Base-by-base conservation (phyloP, 305 asterid species). In the Fraxinus sp. region DNA sequence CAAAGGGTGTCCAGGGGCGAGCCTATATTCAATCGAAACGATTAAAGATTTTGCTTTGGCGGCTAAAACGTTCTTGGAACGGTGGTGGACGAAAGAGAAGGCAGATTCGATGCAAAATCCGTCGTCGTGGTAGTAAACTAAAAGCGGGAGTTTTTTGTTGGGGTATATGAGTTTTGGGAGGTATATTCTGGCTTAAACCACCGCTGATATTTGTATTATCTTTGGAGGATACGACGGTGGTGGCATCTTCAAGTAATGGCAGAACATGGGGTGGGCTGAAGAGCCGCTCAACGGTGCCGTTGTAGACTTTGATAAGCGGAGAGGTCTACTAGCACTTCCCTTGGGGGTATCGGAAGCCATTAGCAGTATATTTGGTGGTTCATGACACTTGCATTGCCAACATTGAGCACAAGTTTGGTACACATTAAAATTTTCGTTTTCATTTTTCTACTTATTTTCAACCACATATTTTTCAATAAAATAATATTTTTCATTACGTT, bases 41-140 rank as follows among this genome's bases (percentile, higher is more conserved):
- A 85, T 57, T 10, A 90, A 36, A 33, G 88, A 87, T n/a, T 78
- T 84, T 78, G 92, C 84, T 1, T 55, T 79, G 72, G 87, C 75
- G 13, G 83, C 81, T 3, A 90, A 18, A 30, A 39, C 43, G 75
- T 79, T 68, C 35, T 86, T 20, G 80, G 79, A 87, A n/a, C 83
- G 87, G 80, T 82, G 85, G 81, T 82, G 4, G 13, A 84, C 5
- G 80, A 26, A 85, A 0, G 87, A 83, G 83, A 87, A 92, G 66
- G 94, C 86, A 37, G 92, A 89, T 5, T 84, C 91, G 20, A 89
- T 0, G 74, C 89, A 85, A 73, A 92, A 89, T 3, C 84, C 93
- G 0, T 91, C 92, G 7, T 88, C 90, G 41, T 88, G 94, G 87
- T 79, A 86, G 77, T 89, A 87, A 68, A 89, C 70, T 10, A 89